Percentiles rank a stretch among this genome's conserved stretches.
Conservation (phyloP, 108 stramenopile species). For the Parietichytrium sp. region DNA sequence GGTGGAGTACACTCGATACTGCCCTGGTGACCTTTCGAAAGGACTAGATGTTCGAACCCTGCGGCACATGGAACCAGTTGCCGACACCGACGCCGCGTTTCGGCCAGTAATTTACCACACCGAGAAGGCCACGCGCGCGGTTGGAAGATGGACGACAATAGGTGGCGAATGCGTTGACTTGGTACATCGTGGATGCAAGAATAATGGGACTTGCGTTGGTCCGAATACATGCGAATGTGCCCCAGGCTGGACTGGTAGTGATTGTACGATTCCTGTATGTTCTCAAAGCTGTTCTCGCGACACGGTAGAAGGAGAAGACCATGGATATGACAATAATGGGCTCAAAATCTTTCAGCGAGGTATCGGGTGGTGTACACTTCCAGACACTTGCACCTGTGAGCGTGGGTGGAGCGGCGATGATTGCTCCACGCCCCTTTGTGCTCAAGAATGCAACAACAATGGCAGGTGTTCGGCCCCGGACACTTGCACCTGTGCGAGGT, state of each 20-base stretch:
- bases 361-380: conserved; percentile 52
- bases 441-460: conserved; percentile 69
- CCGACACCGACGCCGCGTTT: conserved; percentile 74
- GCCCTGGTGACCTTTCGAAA: conserved; percentile 49
- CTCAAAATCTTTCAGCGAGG: neutral
- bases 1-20: conserved; percentile 69
- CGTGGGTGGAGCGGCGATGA: conserved; percentile 61
- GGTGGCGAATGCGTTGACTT: conserved; percentile 75
- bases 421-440: conserved; percentile 62
- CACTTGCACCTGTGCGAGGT: conserved; percentile 63
- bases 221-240: conserved; percentile 48
- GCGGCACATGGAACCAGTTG: conserved; percentile 47
- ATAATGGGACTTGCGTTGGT: conserved; percentile 49
- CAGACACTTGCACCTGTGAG: conserved; percentile 65
- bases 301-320: neutral
- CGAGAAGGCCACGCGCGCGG: conserved; percentile 49
- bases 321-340: neutral
- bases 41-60: conserved; percentile 36
- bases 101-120: conserved; percentile 63
- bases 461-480: conserved; percentile 67
- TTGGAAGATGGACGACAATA: conserved; percentile 58
- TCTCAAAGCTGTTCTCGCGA: neutral
- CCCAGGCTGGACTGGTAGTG: conserved; percentile 46
- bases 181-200: conserved; percentile 68
- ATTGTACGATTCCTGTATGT: conserved; percentile 48